phyloP scores from a whole-genome alignment of 1,284 basidiomycete species.

The Naganishia sp. region DNA sequence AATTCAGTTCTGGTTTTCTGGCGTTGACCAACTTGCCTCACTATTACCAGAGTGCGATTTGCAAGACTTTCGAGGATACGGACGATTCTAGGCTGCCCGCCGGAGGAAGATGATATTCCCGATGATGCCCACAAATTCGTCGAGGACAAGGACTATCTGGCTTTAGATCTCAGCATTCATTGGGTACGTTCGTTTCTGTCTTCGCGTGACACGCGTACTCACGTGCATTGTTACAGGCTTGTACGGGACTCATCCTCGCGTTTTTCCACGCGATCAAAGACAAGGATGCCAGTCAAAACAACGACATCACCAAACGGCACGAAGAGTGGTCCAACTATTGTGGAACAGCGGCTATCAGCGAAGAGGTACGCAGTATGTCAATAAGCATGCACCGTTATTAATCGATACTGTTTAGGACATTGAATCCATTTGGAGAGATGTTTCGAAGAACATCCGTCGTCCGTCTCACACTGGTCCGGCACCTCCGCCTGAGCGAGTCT shows the following conservation, averaged over 20 bases:
- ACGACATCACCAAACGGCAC: conserved; percentile 69
- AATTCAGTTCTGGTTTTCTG: background rate
- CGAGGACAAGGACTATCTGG: conserved; percentile 77
- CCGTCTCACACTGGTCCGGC: conserved; percentile 41
- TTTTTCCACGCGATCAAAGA: conserved; percentile 84
- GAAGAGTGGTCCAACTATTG: conserved; percentile 93
- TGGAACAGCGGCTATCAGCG: conserved; percentile 63
- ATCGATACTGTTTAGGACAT: conserved; percentile 40
- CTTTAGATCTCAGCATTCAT: conserved; percentile 89
- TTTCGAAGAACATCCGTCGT: conserved; percentile 37
- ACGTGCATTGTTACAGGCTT: conserved; percentile 55
- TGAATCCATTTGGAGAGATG: conserved; percentile 41
- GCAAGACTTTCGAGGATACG: conserved; percentile 55
- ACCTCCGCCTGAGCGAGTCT: conserved; percentile 46
- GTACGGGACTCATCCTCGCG: conserved; percentile 84
- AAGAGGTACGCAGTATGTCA: conserved; percentile 47
- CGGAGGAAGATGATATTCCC: conserved; percentile 48
- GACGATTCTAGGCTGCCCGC: conserved; percentile 53
- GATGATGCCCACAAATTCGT: conserved; percentile 67
- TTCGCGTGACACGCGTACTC: background rate
- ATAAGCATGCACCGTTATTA: conserved; percentile 28
- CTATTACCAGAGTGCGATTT: conserved; percentile 55
- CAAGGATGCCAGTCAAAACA: conserved; percentile 66
- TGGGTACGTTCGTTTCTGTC: conserved; percentile 59
- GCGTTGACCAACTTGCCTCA: background rate